Base-by-base conservation (phyloP, 2,329 filamentous ascomycete species). In the Cercospora citrullina region DNA sequence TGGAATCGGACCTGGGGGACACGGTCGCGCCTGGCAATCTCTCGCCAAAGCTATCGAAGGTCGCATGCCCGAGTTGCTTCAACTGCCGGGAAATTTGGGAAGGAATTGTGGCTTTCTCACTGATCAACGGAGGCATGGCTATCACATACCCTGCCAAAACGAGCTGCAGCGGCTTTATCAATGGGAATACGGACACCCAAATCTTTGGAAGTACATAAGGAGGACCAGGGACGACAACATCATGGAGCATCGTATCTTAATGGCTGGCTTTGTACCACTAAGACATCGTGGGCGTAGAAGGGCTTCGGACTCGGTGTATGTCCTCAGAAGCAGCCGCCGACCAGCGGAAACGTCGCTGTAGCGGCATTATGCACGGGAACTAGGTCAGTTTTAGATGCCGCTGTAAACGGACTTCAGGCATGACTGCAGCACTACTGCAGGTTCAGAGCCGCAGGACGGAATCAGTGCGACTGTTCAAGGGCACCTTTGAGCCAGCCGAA, bases 21-120 rank as follows among this genome's bases (percentile, higher is more conserved):
- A 71, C 21, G 67, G 69, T 8, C 64, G 69, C 33, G 69, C 67
- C 18, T 71, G 65, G 63, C 69, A 71, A 30, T 61, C 62, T 26
- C 45, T 69, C 10, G 55, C 63, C 16, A 65, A 66, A 30, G 45
- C 59, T 12, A 69, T 71, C 23, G 62, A 71, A 30, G 58, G 39
- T 26, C 18, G 55, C 36, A 48, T 64, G 62, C 48, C 48, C 16
- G 28, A 26, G 48, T 21, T 55, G n/a, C 51, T 64, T 18, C 45
- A 64, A 26, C 31, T 64, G 18, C 62, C 48, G 3, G 62, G 62
- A 26, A 26, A 64, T n/a, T 21, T 64, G 31, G 62, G 62, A 23
- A 12, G 62, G 21, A 30, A 64, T 10, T 23, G 31, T 31, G 62
- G 62, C 21, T 36, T 64, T 16, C 21, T 39, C 12, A 64, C 31